A percentile compares a stretch with the other conserved stretches of the same genome.
phyloP scores from a whole-genome alignment of 148 eudicot species.

The Simmondsia chinensis region DNA sequence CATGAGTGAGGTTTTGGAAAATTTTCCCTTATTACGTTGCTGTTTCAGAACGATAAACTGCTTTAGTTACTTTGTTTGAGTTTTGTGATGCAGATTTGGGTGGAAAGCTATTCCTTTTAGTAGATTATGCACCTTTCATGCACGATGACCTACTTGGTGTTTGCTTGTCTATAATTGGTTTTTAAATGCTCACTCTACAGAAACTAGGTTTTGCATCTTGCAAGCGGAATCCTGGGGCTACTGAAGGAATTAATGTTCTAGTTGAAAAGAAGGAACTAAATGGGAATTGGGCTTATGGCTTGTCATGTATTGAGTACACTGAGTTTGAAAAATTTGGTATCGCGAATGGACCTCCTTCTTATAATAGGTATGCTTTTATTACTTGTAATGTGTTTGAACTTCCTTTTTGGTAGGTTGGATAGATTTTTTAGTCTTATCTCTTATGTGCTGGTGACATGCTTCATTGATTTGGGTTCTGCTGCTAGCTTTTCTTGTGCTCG shows the following conservation, averaged over 20 bases:
- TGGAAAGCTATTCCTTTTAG: no score
- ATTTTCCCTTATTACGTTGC: no score
- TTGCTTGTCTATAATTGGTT: no score
- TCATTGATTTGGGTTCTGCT: no score
- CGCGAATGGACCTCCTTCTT: conserved; percentile 30
- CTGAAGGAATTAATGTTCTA: conserved; percentile 92
- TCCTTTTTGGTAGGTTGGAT: not conserved
- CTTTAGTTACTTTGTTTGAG: no score
- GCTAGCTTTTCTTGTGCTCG: no score
- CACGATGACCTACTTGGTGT: no score
- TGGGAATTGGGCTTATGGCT: conserved; percentile 86
- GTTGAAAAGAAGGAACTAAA: conserved; percentile 67
- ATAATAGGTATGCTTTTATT: conserved; percentile 35
- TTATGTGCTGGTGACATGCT: not conserved
- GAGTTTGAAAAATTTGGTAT: conserved; percentile 96
- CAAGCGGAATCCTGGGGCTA: conserved; percentile 64
- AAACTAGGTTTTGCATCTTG: conserved; percentile 99
- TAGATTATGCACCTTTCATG: no score
- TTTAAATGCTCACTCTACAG: conserved; percentile 27
- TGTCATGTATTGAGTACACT: conserved; percentile 94
- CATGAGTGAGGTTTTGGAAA: no score
- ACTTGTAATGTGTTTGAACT: not conserved
- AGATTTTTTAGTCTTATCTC: not conserved
- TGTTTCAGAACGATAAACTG: no score
- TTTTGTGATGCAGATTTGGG: no score